Evolutionary conservation across 2,329 filamentous ascomycete genomes (phyloP).

Genomic region (Cercospora nicotianae): DNA sequence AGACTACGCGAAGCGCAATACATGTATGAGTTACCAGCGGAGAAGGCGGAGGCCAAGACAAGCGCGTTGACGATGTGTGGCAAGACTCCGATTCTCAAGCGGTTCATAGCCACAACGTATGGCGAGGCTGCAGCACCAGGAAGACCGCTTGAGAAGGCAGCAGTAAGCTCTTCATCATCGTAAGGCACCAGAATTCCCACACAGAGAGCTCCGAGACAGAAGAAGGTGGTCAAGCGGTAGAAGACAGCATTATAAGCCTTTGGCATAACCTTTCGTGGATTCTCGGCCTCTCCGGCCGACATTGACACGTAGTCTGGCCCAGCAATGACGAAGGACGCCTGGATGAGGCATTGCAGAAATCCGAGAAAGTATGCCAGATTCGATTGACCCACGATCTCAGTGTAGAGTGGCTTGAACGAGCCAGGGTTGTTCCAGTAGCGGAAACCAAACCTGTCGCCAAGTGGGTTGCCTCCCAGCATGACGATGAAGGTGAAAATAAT

Average conservation of each 20-base stretch:
- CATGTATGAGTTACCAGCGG: constrained; percentile 66
- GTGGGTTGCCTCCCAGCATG: constrained; percentile 77
- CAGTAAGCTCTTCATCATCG: constrained; percentile 62
- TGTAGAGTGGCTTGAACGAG: constrained; percentile 55
- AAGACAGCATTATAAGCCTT: constrained; percentile 77
- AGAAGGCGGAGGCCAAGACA: constrained; percentile 60
- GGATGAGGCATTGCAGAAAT: constrained; percentile 72
- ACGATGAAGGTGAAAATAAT: constrained; percentile 76
- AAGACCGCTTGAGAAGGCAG: constrained; percentile 49
- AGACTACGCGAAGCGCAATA: constrained; percentile 68
- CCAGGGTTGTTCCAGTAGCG: constrained; percentile 68
- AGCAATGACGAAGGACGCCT: constrained; percentile 66
- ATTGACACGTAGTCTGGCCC: constrained; percentile 67
- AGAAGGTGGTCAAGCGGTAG: constrained; percentile 73
- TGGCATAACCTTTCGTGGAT: constrained; percentile 68
- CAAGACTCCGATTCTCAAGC: constrained; percentile 61
- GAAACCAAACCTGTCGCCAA: constrained; percentile 70
- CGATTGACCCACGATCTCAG: constrained; percentile 51
- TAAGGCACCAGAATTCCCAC: constrained; percentile 72
- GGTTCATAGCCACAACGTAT: constrained; percentile 68
- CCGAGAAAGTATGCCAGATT: constrained; percentile 71
- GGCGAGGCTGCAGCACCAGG: constrained; percentile 63
- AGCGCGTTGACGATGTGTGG: constrained; percentile 73
- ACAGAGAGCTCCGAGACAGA: constrained; percentile 70
- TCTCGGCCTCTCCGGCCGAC: constrained; percentile 69